Evolutionary conservation across 1,139 yeast genomes (phyloP), one percentile per base, ranked within the genome.

Genomic region (Candida glucosophila): DNA sequence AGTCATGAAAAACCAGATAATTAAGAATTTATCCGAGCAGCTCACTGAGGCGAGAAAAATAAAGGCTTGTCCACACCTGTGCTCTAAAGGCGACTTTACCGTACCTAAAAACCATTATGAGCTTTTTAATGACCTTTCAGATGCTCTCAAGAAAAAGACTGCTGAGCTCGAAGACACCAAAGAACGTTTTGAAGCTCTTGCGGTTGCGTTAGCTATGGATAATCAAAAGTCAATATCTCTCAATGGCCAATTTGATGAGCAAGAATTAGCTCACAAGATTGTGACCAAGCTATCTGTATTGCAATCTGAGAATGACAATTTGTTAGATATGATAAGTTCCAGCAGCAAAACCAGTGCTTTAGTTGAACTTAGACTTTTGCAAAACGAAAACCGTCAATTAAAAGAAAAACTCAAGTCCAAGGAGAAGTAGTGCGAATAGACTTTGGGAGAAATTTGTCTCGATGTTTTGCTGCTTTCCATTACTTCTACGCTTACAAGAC

Each of bases 211-310:
- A 21, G 33, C 52, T 19, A 38, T 55, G 40, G 37, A 34, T 29
- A 35, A 31, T 19, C 32, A 33, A n/a, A 25, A 19, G 15, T 31
- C 27, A 13, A 46, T 57, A 18, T 67, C 72, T 3, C 56, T 58
- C 19, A 47, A 55, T 29, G 80, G 80, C 2, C 59, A 76, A 29
- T 75, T 67, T 41, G 93, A 83, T 41, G 81, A 76, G 24, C 74
- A 79, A 38, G 90, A 82, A 36, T 53, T 83, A 26, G 76, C 90
- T 6, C 94, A 85, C 45, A 77, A 80, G 38, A 71, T 82, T 29
- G 61, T 83, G 26, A 64, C 69, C 26, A 75, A 83, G 35, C 45
- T 86, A 34, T 70, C 72, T 31, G 55, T 66, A 31, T 55, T 85
- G 35, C 73, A 74, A 14, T 65, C 64, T 24, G 95, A 86, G 46